phyloP scores from a whole-genome alignment of 2,329 filamentous ascomycete species.

The Exophiala xenobiotica region DNA sequence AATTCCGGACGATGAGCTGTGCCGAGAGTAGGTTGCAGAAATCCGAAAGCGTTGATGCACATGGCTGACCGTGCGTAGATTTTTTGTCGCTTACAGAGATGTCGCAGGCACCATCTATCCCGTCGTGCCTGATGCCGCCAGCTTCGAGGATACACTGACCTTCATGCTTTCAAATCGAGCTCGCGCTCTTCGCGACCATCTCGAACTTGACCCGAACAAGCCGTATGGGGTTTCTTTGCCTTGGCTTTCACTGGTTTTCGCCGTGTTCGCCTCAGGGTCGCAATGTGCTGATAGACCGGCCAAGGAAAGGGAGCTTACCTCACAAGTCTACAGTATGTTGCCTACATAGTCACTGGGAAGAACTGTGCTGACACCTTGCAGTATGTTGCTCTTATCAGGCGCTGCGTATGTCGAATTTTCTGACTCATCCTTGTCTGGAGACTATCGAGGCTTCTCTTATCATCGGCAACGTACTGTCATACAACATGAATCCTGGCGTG shows the following conservation, averaged over 20 bases:
- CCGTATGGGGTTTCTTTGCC: constrained; percentile 57
- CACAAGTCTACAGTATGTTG: constrained; percentile 59
- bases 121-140: constrained; percentile 56
- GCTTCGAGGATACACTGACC: constrained; percentile 56
- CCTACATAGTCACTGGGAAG: neutral
- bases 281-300: constrained; percentile 59
- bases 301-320: constrained; percentile 62
- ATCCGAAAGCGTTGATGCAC: neutral
- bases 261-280: constrained; percentile 61
- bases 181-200: constrained; percentile 38
- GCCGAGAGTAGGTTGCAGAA: constrained; percentile 46
- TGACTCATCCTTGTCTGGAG: constrained; percentile 61
- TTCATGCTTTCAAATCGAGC: constrained; percentile 54
- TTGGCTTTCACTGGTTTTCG: constrained; percentile 61
- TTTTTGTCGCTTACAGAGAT: constrained; percentile 59
- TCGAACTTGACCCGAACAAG: constrained; percentile 44
- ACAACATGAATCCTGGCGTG: constrained; percentile 65
- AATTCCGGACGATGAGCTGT: constrained; percentile 58
- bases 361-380: constrained; percentile 35
- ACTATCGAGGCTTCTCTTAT: constrained; percentile 62
- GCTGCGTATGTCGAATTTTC: constrained; percentile 62
- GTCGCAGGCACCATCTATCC: constrained; percentile 61
- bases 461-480: constrained; percentile 61
- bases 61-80: constrained; percentile 36
- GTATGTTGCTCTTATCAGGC: constrained; percentile 66